Percentiles rank a stretch among this genome's conserved stretches.
phyloP scores from a whole-genome alignment of 208 protist species.

The Leishmania amazonensis region DNA sequence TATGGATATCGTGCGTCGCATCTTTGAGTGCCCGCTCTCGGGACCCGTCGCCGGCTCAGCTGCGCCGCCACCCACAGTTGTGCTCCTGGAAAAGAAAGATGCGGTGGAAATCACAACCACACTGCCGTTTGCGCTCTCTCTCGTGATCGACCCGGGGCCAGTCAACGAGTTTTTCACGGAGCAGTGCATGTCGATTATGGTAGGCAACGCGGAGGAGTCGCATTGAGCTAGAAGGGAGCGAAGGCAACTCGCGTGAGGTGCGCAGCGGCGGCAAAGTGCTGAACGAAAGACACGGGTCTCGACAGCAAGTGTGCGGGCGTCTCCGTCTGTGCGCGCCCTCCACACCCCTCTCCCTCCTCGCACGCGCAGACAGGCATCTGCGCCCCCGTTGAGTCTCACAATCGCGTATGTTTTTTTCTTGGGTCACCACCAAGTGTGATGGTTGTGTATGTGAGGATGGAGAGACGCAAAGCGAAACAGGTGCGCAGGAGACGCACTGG shows the following conservation, averaged over 20 bases:
- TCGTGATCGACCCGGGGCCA: constrained; percentile 73
- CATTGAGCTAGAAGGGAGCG: not conserved
- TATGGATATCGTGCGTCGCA: constrained; percentile 41
- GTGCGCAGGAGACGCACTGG: not conserved
- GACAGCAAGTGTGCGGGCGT: not conserved
- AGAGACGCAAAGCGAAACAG: not conserved
- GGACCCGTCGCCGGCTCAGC: not conserved
- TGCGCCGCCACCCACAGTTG: not conserved
- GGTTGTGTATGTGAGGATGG: not conserved
- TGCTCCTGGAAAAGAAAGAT: constrained; percentile 39
- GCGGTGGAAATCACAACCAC: constrained; percentile 84
- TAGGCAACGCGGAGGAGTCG: constrained; percentile 16
- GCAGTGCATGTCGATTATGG: constrained; percentile 54
- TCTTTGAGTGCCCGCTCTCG: constrained; percentile 26
- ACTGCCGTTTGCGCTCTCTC: constrained; percentile 86
- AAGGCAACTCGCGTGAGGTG: not conserved
- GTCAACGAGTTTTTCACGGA: constrained; percentile 86
- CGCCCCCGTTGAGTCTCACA: not conserved
- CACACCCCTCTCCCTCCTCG: not conserved
- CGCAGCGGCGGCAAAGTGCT: not conserved
- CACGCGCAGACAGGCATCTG: too few species aligned
- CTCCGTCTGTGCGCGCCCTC: not conserved
- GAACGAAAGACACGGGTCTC: not conserved
- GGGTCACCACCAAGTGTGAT: not conserved
- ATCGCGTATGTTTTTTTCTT: not conserved